phyloP scores from a whole-genome alignment of 441 rosid species.

The Rhodomyrtus psidioides region DNA sequence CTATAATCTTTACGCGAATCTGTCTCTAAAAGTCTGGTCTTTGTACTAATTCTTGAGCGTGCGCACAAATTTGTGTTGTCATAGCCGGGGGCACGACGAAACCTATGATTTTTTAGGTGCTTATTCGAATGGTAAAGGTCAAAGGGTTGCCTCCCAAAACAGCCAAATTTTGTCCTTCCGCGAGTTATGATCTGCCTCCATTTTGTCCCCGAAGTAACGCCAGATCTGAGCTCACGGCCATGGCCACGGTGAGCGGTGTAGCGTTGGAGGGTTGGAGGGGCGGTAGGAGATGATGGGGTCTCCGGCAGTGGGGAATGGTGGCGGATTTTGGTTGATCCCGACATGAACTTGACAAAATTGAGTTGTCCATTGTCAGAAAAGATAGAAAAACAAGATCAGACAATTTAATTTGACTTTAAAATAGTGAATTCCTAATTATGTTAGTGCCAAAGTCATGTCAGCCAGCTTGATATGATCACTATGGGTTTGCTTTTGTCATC shows the following conservation, averaged over 20 bases:
- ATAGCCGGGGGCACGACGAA: not conserved
- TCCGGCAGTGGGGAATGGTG: not conserved
- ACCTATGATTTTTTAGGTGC: not conserved
- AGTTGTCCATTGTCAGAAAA: not conserved
- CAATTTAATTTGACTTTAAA: not conserved
- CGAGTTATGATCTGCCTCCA: not conserved
- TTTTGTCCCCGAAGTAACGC: not conserved
- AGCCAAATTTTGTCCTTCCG: not conserved
- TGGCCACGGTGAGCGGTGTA: not conserved
- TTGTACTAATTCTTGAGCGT: not conserved
- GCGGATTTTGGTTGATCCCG: not conserved
- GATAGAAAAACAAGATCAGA: not conserved
- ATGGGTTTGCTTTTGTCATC: not conserved
- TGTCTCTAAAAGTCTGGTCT: rapidly evolving
- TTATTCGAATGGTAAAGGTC: not conserved
- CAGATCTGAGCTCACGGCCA: not conserved
- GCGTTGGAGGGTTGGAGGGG: not conserved
- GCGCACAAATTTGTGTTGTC: not conserved
- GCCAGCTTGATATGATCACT: not conserved
- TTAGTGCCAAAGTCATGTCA: not conserved
- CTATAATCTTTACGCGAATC: not conserved
- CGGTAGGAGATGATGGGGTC: not conserved
- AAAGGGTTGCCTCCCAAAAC: not conserved
- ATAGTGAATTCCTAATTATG: not conserved
- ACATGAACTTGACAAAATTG: not conserved